Base-by-base conservation (phyloP, 331 rosid genomes). In the Acacia concinna region DNA sequence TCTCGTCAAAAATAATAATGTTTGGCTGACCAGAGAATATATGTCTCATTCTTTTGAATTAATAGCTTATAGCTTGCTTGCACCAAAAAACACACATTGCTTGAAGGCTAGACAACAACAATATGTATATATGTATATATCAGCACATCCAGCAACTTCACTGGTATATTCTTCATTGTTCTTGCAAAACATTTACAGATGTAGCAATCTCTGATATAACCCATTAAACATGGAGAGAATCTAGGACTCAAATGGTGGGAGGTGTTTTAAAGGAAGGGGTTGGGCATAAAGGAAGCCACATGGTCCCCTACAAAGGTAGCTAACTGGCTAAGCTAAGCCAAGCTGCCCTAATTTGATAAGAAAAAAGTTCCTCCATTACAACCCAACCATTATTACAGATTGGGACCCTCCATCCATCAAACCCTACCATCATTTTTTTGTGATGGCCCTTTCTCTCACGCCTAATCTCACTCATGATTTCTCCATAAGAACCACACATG, bases 381-480 rank as follows among this genome's bases (percentile, higher is more conserved):
- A 70, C 30, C 82, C 81, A 67, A 78, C 81, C 84, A 88, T 46
- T 46, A 44, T 46, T 44, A 77, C 71, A 31, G 25, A 18, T 69
- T 73, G 88, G 90, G 89, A 73, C 88, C 86, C 84, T 41, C 81
- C 59, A 52, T 52, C 27, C 28, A 54, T 54, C 54, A 31, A 57
- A 57, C 32, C 57, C 57, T 34, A 7, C 30, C 75, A 44, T 40
- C 38, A 86, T 91, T 85, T 71, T 66, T 81, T 68, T 68, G 84
- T 78, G 76, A 89, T 83, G 83, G 77, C 40, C 74, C 8, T 41
- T 62, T 3, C 18, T 3, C 35, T 75, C 93, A 86, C 87, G 90
- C 90, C 96, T 87, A 85, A 75, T 83, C 75, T 77, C 73, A 70
- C 73, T 87, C 85, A 85, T 79, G 23, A 83, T 87, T 84, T 79